A percentile compares a stretch with the other conserved stretches of the same genome.
phyloP scores from a whole-genome alignment of 192 early-diverging fungal genomes.

The Gryganskiella cystojenkinii region DNA sequence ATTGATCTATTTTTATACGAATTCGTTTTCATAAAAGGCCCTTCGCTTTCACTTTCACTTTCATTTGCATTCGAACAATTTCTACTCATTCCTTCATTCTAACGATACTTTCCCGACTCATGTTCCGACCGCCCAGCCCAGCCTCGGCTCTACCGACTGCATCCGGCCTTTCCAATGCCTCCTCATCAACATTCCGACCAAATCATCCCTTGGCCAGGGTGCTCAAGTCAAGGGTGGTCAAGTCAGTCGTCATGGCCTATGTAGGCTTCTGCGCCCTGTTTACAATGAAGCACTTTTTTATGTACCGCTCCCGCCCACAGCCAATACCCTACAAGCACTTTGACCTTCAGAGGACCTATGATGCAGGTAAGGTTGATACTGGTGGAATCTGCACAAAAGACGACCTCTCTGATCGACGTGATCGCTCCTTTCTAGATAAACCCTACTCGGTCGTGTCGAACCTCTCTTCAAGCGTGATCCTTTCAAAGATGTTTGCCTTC shows the following conservation, averaged over 20 bases:
- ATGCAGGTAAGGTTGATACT: constrained; percentile 16
- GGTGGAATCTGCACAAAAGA: background rate
- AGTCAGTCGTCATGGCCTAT: constrained; percentile 34
- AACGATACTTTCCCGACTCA: background rate
- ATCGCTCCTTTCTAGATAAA: background rate
- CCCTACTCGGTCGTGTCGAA: constrained; percentile 27
- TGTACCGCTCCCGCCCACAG: constrained; percentile 27
- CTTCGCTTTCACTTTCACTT: background rate
- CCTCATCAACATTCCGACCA: constrained; percentile 26
- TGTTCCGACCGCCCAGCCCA: background rate
- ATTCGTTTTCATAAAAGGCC: background rate
- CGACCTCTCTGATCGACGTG: background rate
- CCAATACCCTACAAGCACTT: constrained; percentile 31
- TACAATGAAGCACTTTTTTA: constrained; percentile 22
- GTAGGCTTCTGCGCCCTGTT: constrained; percentile 19
- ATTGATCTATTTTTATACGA: background rate
- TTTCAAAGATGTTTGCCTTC: constrained; percentile 48
- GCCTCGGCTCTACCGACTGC: constrained; percentile 25
- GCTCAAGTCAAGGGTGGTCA: constrained; percentile 23
- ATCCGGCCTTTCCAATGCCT: background rate
- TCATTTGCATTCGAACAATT: no score
- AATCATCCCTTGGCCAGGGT: constrained; percentile 8
- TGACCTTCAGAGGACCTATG: constrained; percentile 39
- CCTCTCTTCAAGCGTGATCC: constrained; percentile 21
- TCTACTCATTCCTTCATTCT: background rate